Conservation (phyloP, 2,329 filamentous ascomycete species). For the Phaeosphaeria sp. region DNA sequence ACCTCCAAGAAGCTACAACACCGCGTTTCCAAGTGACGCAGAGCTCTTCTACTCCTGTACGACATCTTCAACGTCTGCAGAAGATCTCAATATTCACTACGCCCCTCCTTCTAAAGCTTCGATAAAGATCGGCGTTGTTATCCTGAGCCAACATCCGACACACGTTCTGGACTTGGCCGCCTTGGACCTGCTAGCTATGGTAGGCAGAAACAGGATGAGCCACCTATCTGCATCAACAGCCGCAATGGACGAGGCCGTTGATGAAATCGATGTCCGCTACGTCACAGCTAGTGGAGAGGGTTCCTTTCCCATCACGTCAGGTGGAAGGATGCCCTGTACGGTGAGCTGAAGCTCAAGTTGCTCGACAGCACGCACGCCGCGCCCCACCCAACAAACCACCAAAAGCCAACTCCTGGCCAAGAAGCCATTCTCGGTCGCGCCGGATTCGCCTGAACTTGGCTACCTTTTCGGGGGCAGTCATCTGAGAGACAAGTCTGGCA, state of each 20-base stretch:
- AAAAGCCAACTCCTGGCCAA: slow-evolving; percentile 40
- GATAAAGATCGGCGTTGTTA: slow-evolving; percentile 41
- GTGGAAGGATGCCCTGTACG: slow-evolving; percentile 47
- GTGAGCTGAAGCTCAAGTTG: slow-evolving; percentile 44
- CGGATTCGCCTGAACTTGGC: slow-evolving; percentile 42
- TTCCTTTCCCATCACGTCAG: slow-evolving; percentile 44
- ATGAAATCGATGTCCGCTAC: slow-evolving; percentile 47
- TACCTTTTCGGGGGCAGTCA: slow-evolving; percentile 25
- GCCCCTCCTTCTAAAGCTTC: slow-evolving; percentile 44
- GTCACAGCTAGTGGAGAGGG: slow-evolving; percentile 47
- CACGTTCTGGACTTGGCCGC: slow-evolving; percentile 44
- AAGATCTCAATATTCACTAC: slow-evolving; percentile 42
- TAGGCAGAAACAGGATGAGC: slow-evolving; percentile 37
- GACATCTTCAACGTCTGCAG: slow-evolving; percentile 42
- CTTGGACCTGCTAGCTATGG: slow-evolving; percentile 42
- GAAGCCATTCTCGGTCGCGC: slow-evolving; percentile 41
- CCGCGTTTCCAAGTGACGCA: slow-evolving; percentile 41
- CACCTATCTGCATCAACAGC: slow-evolving; percentile 28
- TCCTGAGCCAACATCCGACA: slow-evolving; percentile 36
- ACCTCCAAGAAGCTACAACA: slow-evolving; percentile 37
- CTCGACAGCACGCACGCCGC: slow-evolving; percentile 24
- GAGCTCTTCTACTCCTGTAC: slow-evolving; percentile 48
- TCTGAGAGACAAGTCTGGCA: slow-evolving; percentile 43
- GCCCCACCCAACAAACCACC: slow-evolving; percentile 11
- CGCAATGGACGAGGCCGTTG: slow-evolving; percentile 40